phyloP scores from a whole-genome alignment of 2,329 filamentous ascomycete genomes.

The Paecilomyces formosus region DNA sequence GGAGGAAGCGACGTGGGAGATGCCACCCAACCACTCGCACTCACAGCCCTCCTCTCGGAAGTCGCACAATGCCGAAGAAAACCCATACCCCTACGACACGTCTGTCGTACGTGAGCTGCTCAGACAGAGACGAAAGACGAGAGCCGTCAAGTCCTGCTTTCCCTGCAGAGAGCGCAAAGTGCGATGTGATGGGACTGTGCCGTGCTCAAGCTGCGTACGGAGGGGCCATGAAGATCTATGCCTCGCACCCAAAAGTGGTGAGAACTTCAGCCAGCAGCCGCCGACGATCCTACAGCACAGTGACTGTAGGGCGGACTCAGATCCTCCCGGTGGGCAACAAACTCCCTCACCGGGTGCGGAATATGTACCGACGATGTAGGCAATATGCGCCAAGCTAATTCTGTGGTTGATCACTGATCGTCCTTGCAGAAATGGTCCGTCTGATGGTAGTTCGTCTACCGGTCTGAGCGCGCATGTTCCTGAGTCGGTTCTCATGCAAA shows the following conservation, averaged over 20 bases:
- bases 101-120: slow-evolving; percentile 13
- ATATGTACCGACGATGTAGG: not conserved
- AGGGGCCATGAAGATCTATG: slow-evolving; percentile 14
- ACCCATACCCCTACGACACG: slow-evolving; percentile 15
- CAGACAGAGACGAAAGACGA: slow-evolving; percentile 14
- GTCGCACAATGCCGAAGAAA: slow-evolving; percentile 8
- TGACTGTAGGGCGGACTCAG: not conserved
- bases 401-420: not conserved
- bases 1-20: not conserved
- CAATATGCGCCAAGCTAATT: not conserved
- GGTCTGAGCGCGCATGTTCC: not conserved
- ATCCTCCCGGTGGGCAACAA: not conserved
- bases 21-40: not conserved
- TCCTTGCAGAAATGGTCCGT: not conserved
- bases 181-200: slow-evolving; percentile 10
- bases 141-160: slow-evolving; percentile 17
- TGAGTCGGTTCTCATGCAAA: not conserved
- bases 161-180: slow-evolving; percentile 17
- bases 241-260: slow-evolving; percentile 6
- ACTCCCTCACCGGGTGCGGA: not conserved
- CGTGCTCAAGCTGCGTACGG: slow-evolving; percentile 13
- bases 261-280: not conserved
- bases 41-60: slow-evolving; percentile 3
- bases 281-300: not conserved
- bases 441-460: not conserved